These are phyloP conservation scores for Rhodotorula sp. DNA, from an alignment of 1,284 basidiomycete species.

Conservation along the genomic window DNA sequence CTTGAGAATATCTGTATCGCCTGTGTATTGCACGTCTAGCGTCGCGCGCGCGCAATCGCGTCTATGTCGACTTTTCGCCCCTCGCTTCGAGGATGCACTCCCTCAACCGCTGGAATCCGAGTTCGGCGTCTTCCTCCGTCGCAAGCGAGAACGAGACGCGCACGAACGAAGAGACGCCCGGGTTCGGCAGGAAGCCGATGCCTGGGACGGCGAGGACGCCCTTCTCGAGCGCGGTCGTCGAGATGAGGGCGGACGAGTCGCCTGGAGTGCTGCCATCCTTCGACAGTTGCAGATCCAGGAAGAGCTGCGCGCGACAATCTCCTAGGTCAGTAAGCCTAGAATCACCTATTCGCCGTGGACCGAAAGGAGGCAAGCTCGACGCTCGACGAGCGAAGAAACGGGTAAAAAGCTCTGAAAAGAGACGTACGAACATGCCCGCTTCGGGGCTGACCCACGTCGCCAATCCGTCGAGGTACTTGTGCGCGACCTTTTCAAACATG, in stretches of 20 bases:
- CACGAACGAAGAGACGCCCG: conserved; percentile 67
- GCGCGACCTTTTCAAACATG: conserved; percentile 73
- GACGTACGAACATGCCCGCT: conserved; percentile 62
- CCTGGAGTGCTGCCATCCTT: conserved; percentile 52
- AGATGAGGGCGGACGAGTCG: conserved; percentile 76
- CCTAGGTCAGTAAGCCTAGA: no score
- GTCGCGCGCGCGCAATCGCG: not conserved
- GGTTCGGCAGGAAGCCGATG: conserved; percentile 71
- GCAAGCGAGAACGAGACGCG: conserved; percentile 76
- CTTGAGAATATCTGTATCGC: no score
- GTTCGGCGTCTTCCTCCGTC: conserved; percentile 67
- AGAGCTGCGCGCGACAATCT: conserved; percentile 20
- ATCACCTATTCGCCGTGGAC: no score
- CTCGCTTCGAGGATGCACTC: conserved; percentile 37
- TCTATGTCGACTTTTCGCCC: conserved; percentile 10
- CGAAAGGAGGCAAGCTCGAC: no score
- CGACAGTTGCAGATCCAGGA: conserved; percentile 42
- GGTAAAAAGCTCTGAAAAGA: conserved; percentile 3
- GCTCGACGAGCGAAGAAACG: not conserved
- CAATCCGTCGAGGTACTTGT: conserved; percentile 68
- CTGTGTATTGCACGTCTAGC: not conserved
- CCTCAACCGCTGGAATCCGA: conserved; percentile 63
- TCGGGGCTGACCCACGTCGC: conserved; percentile 82
- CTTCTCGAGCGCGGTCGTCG: conserved; percentile 70
- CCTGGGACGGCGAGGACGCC: conserved; percentile 83